phyloP scores from a whole-genome alignment of 2,329 filamentous ascomycete genomes.

The Juglanconis oblonga region DNA sequence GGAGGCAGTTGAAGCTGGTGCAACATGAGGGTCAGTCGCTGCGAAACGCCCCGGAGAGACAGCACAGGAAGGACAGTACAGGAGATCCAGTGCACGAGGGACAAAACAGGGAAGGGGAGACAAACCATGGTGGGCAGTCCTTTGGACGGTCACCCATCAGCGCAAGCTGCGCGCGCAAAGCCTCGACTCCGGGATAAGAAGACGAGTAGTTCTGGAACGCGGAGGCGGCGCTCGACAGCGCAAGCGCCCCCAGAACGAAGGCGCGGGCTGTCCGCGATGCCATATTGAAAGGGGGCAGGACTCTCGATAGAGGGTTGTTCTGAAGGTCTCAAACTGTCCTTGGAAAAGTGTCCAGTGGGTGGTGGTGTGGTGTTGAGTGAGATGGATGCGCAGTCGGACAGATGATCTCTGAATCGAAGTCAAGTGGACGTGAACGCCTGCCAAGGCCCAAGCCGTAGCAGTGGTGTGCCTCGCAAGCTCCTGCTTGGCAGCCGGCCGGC shows the following conservation, averaged over 20 bases:
- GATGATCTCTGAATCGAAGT: not conserved
- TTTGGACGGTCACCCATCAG: conserved; percentile 71
- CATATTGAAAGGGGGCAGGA: conserved; percentile 31
- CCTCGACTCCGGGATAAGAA: conserved; percentile 39
- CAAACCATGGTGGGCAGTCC: conserved; percentile 75
- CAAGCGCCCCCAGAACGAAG: conserved; percentile 38
- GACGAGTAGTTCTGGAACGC: conserved; percentile 56
- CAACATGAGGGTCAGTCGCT: conserved; percentile 16
- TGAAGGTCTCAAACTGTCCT: not conserved
- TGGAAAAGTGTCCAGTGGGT: not conserved
- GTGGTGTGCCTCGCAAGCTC: too few species aligned
- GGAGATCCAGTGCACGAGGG: too few species aligned
- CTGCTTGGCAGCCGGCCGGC: too few species aligned
- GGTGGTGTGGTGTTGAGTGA: not conserved
- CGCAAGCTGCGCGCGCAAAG: conserved; percentile 63
- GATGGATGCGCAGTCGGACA: not conserved
- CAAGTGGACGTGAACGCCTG: too few species aligned
- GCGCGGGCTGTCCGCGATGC: conserved; percentile 34
- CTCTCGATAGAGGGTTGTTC: not conserved
- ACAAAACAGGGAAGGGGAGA: conserved; percentile 22
- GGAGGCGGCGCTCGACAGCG: conserved; percentile 37
- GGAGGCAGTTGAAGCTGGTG: conserved; percentile 90
- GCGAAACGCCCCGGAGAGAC: conserved; percentile 6
- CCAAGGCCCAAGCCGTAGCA: too few species aligned
- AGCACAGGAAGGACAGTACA: not conserved